Evolutionary conservation across 1,284 basidiomycete genomes (phyloP), one percentile per base, ranked within the genome.

Genomic region (Leccinum proliferum): DNA sequence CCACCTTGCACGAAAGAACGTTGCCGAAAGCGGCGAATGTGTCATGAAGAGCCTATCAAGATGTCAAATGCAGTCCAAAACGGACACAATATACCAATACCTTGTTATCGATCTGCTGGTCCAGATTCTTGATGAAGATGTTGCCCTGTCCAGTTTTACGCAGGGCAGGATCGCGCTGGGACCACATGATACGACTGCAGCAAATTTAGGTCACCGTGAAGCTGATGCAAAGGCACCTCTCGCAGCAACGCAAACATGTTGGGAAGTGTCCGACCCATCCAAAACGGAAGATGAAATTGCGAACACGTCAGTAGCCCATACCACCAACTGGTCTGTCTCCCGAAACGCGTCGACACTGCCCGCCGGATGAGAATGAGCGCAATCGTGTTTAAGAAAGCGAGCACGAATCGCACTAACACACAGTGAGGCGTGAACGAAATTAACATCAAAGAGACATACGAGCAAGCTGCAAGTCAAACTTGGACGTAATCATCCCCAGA

Each of bases 71-170:
- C 59, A 35, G 57, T 59, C 41, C 5, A 46, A 61, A 18, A n/a
- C 39, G 21, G 55, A 58, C 15, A 2, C 21, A 29, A 56, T 11
- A 9, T 29, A 48, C 50, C 18, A 34, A 21, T 73, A 90, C 90
- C 89, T 99, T 99, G 87, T 99, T 99, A 82, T 99, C 97, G 71
- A 99, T 99, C 67, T 85, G 85, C 78, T 97, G 94, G 77, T 99
- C 97, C 69, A 99, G 82, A 82, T 99, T 99, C 84, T 99, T 99
- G 83, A 99, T 99, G 82, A 99, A 99, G 76, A 99, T 96, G 80
- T 99, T 99, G 78, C 97, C 97, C 81, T 98, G 95, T 68, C 96
- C 96, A 68, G 96, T 98, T 87, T 99, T 98, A 79, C 97, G 94
- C 74, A 99, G 88, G 71, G 94, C 93, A 66, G 97, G 97, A 83